Evolutionary conservation across 2,329 filamentous ascomycete genomes (phyloP).

Genomic region (Microdochium trichocladiopsis): DNA sequence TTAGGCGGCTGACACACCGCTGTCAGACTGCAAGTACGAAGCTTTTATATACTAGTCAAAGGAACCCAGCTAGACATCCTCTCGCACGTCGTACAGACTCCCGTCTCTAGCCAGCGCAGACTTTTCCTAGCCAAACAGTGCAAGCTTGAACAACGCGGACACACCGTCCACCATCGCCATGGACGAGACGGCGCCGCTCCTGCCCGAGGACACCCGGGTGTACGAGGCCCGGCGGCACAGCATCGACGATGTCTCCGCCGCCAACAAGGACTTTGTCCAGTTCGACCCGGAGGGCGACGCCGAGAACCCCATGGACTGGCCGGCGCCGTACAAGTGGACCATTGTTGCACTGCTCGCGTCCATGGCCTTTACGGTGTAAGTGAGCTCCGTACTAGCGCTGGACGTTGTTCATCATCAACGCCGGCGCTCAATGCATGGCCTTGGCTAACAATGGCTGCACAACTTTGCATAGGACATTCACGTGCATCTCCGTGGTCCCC

Average conservation of each 20-base stretch:
- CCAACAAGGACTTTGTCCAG: conserved; percentile 26
- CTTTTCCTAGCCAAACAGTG: too few relatives aligned
- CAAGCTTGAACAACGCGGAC: too few relatives aligned
- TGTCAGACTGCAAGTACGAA: too few relatives aligned
- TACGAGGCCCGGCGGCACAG: conserved; percentile 12
- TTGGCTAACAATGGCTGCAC: not conserved
- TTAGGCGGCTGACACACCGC: too few relatives aligned
- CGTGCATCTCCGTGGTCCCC: conserved; percentile 48
- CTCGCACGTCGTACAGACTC: too few relatives aligned
- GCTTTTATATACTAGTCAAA: too few relatives aligned
- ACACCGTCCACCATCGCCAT: conserved; percentile 8
- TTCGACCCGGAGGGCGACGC: conserved; percentile 37
- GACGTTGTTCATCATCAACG: too few relatives aligned
- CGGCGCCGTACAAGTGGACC: conserved; percentile 40
- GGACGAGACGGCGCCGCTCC: conserved; percentile 26
- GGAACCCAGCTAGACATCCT: too few relatives aligned
- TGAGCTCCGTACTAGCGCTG: too few relatives aligned
- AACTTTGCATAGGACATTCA: conserved; percentile 38
- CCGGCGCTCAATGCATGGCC: not conserved
- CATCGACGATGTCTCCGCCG: not conserved
- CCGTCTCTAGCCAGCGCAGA: too few relatives aligned
- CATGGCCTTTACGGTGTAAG: conserved; percentile 50
- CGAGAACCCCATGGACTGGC: conserved; percentile 49
- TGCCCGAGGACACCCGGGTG: conserved; percentile 14
- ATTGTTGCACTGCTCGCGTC: conserved; percentile 44